Base-by-base conservation (phyloP, 2,329 filamentous ascomycete genomes). In the Aschersonia sp. region DNA sequence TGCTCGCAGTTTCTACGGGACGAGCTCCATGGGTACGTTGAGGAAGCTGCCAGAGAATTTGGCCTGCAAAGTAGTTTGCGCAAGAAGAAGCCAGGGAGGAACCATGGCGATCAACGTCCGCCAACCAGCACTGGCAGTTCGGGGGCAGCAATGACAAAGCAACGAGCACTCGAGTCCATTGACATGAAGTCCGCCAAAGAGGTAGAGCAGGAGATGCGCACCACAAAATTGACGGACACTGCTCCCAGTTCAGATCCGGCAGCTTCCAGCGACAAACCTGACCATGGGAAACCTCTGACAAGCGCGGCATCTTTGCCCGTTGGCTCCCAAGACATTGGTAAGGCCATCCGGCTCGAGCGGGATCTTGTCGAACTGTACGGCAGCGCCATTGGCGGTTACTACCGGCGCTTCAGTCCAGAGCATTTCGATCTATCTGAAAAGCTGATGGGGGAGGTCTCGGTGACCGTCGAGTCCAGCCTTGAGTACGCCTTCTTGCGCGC, bases 401-500 rank as follows among this genome's bases (percentile, higher is more conserved):
- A 95, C 61, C 80, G 85, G 51, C 81, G 92, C 43, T 97, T 97
- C 68, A 82, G 80, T 55, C 91, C 92, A 0, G 75, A 85, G 45
- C 76, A 85, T 63, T 96, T 95, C 56, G 63, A 67, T 48, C 53
- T 72, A 10, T 63, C 68, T 9, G 56, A 58, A 20, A 57, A 61
- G 9, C 51, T 53, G 4, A 45, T 55, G 4, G 55, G 57, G 30
- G 59, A 64, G 32, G 57, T 59, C 10, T 63, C 73, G 10, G 72
- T 82, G 38, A 80, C 79, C 10, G 77, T 89, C 51, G 84, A 91
- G 59, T 79, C 85, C 1, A 80, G 94, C 38, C 72, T 98, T 47
- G 85, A 85, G 50, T 97, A 97, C 65, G 88, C 91, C 29, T 98
- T 98, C 58, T 73, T 98, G 45, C 85, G 88, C 56, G 89, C 89